Evolutionary conservation across 2,329 filamentous ascomycete species (phyloP).

Genomic region (Fusarium pininemorale): DNA sequence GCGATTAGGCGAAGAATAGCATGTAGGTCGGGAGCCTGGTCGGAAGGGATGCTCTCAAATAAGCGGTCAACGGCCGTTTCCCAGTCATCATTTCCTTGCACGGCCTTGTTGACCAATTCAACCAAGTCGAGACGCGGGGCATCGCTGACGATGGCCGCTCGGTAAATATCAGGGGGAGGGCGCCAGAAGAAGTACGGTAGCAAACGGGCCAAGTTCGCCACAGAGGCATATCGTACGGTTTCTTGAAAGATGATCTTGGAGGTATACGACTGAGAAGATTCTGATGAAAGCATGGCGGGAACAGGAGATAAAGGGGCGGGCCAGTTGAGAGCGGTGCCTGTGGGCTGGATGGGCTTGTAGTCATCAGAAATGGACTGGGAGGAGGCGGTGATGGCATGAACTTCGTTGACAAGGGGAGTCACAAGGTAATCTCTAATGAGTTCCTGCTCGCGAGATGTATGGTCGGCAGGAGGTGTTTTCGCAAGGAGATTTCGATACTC

Average conservation of each 20-base stretch:
- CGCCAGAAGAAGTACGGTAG: conserved; percentile 53
- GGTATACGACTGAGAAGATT: conserved; percentile 33
- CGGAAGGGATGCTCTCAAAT: conserved; percentile 15
- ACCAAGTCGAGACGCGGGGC: conserved; percentile 20
- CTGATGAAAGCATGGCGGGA: conserved; percentile 36
- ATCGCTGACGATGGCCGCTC: conserved; percentile 33
- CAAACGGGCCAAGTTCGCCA: conserved; percentile 39
- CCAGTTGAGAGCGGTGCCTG: conserved; percentile 40
- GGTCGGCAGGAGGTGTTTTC: conserved; percentile 32
- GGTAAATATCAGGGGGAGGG: conserved; percentile 45
- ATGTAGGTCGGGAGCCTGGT: conserved; percentile 39
- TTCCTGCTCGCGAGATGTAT: conserved; percentile 32
- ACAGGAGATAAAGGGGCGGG: conserved; percentile 37
- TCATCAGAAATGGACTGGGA: background rate
- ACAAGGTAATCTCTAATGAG: conserved; percentile 32
- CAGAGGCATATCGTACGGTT: conserved; percentile 34
- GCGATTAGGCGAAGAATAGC: conserved; percentile 45
- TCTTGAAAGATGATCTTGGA: conserved; percentile 31
- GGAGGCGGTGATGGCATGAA: conserved; percentile 38
- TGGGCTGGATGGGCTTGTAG: conserved; percentile 27
- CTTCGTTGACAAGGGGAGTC: conserved; percentile 39
- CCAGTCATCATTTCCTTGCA: conserved; percentile 29
- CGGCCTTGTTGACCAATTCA: conserved; percentile 39
- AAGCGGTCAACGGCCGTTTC: conserved; percentile 26
- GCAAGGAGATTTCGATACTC: conserved; percentile 61